Conservation (phyloP, 331 rosid species). For the Ulmus americana region DNA sequence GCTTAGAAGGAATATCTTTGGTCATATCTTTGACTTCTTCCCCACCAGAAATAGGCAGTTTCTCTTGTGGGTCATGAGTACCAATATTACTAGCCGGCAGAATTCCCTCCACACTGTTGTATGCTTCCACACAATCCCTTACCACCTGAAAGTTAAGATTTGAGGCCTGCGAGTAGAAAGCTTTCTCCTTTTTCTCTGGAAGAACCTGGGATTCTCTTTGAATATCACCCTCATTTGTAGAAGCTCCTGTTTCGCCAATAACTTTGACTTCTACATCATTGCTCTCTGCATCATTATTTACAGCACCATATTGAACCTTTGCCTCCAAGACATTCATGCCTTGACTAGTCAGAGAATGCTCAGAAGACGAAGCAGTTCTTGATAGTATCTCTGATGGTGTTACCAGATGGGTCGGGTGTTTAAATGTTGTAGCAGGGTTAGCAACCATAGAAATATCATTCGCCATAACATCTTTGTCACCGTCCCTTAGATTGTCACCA, state of each 20-base stretch:
- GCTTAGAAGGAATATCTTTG: constrained; percentile 55
- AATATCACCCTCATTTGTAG: constrained; percentile 43
- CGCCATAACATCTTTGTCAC: constrained; percentile 43
- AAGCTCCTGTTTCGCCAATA: constrained; percentile 62
- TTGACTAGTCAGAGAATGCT: constrained; percentile 45
- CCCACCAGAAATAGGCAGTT: constrained; percentile 37
- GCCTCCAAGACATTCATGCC: constrained; percentile 53
- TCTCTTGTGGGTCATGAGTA: constrained; percentile 30
- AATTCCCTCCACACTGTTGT: constrained; percentile 34
- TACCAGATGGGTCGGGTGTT: constrained; percentile 86
- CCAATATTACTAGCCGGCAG: constrained; percentile 39
- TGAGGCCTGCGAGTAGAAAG: constrained; percentile 86
- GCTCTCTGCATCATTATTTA: constrained; percentile 47
- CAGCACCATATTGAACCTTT: constrained; percentile 56
- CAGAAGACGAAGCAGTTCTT: constrained; percentile 64
- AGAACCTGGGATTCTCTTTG: constrained; percentile 43
- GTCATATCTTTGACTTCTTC: constrained; percentile 43
- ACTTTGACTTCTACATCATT: constrained; percentile 70
- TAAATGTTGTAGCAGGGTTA: constrained; percentile 52
- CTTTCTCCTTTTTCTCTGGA: constrained; percentile 55
- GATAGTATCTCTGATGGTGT: constrained; percentile 73
- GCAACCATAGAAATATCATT: constrained; percentile 54
- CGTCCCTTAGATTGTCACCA: constrained; percentile 49
- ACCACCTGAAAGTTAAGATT: constrained; percentile 89
- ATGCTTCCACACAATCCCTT: constrained; percentile 61